Conservation (phyloP, 2,329 filamentous ascomycete species). For the Ophiostoma australiae region DNA sequence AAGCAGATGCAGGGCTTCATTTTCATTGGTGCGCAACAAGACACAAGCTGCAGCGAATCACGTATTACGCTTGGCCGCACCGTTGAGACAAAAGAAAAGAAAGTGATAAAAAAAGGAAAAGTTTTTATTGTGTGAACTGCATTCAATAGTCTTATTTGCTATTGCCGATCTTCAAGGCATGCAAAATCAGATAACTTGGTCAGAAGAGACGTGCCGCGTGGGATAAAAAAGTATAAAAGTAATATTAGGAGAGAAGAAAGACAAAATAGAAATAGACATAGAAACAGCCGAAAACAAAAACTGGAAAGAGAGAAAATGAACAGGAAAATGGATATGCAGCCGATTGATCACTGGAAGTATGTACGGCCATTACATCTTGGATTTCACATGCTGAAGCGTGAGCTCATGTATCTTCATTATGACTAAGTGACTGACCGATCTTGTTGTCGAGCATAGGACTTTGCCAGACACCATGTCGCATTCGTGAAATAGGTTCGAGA, state of each 20-base stretch:
- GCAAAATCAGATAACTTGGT: constrained; percentile 8
- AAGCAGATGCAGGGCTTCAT: neutral
- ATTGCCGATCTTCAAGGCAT: neutral
- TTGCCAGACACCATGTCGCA: too few species aligned
- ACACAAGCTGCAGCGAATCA: constrained; percentile 10
- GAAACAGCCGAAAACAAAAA: neutral
- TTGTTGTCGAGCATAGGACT: neutral
- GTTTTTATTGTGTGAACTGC: neutral
- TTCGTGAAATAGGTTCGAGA: neutral
- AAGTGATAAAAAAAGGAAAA: neutral
- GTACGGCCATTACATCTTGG: neutral
- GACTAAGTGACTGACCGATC: neutral
- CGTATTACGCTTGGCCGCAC: constrained; percentile 13
- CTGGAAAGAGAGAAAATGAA: neutral
- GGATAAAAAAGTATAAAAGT: neutral
- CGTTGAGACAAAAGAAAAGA: neutral
- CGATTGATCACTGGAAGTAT: neutral
- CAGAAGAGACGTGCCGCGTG: neutral
- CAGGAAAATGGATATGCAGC: neutral
- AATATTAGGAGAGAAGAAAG: constrained; percentile 8
- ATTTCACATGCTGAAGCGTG: neutral
- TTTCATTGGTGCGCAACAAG: neutral
- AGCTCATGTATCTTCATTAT: neutral
- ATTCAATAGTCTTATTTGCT: neutral
- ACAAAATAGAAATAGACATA: neutral